Percentiles rank a stretch among this genome's conserved stretches.
Evolutionary conservation across 2,329 filamentous ascomycete genomes (phyloP).

Genomic region (Botryotinia globosa): DNA sequence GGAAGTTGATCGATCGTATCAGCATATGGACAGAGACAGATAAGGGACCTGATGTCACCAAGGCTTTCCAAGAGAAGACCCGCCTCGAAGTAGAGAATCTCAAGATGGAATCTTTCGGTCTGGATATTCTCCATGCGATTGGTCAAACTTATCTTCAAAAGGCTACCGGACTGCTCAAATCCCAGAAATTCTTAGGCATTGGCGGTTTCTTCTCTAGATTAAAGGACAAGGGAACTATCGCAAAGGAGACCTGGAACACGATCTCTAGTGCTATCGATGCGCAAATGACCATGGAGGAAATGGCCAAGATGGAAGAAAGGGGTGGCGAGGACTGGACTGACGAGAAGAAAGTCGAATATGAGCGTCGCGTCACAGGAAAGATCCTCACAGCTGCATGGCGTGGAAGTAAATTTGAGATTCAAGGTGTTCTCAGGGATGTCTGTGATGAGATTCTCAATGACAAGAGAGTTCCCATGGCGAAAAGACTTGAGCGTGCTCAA

Average conservation of each 20-base stretch:
- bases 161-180: constrained; percentile 82
- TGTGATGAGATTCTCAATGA: constrained; percentile 83
- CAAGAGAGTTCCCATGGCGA: constrained; percentile 73
- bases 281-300: constrained; percentile 98
- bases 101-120: constrained; percentile 98
- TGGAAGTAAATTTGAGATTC: constrained; percentile 96
- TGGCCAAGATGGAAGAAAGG: constrained; percentile 92
- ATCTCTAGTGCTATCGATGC: constrained; percentile 95
- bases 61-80: constrained; percentile 91
- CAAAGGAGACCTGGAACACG: constrained; percentile 98
- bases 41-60: constrained; percentile 78
- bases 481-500: constrained; percentile 87
- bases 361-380: constrained; percentile 94
- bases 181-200: constrained; percentile 95
- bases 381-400: constrained; percentile 96
- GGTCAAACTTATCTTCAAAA: constrained; percentile 88
- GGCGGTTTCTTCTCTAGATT: constrained; percentile 90
- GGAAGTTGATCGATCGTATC: constrained; percentile 85
- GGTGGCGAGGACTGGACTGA: constrained; percentile 98
- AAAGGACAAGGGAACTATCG: constrained; percentile 93
- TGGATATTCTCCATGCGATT: constrained; percentile 94
- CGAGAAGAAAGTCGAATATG: constrained; percentile 93
- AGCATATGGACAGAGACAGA: constrained; percentile 98
- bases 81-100: constrained; percentile 93
- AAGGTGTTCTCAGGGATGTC: constrained; percentile 90